These are phyloP conservation scores for Coemansia sp. DNA, from an alignment of 371 early-diverging fungal genomes.

Conservation along the genomic window DNA sequence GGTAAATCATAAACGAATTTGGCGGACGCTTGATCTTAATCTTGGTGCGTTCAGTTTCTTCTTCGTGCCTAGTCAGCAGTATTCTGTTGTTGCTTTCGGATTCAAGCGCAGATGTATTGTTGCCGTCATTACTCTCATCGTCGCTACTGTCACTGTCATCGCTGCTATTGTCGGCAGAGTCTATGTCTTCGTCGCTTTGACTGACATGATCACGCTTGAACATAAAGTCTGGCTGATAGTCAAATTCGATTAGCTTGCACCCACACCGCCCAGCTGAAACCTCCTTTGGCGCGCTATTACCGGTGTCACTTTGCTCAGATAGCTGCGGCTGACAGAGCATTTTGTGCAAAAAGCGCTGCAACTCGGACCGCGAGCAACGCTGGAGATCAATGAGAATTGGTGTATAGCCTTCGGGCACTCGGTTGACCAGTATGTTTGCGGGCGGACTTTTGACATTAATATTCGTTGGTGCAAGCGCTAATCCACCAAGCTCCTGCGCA, in stretches of 20 bases:
- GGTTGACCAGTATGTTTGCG: conserved; percentile 30
- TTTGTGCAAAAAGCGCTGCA: conserved; percentile 36
- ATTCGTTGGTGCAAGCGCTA: conserved; percentile 37
- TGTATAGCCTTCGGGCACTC: conserved; percentile 39
- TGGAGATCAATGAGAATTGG: conserved; percentile 41
- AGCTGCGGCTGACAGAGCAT: conserved; percentile 24
- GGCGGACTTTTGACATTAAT: conserved; percentile 14
- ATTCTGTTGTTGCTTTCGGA: background rate
- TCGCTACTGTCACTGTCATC: background rate
- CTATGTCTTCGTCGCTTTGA: conserved; percentile 1
- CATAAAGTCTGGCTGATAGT: conserved; percentile 45
- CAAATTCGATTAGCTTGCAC: conserved; percentile 43
- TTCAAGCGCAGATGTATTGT: background rate
- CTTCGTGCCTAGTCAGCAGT: conserved; percentile 3
- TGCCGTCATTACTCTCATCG: background rate
- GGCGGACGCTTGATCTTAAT: conserved; percentile 49
- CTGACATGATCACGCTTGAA: conserved; percentile 21
- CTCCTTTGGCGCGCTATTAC: conserved; percentile 7
- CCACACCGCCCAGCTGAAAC: conserved; percentile 32
- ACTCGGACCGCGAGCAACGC: conserved; percentile 34
- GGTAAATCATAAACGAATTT: conserved; percentile 48
- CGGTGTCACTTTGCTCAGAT: background rate
- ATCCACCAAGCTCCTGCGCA: conserved; percentile 31
- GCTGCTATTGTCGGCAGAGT: background rate
- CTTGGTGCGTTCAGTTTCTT: conserved; percentile 20